Base-by-base conservation (phyloP, 768 basidiomycete species). In the Phaffia australis region DNA sequence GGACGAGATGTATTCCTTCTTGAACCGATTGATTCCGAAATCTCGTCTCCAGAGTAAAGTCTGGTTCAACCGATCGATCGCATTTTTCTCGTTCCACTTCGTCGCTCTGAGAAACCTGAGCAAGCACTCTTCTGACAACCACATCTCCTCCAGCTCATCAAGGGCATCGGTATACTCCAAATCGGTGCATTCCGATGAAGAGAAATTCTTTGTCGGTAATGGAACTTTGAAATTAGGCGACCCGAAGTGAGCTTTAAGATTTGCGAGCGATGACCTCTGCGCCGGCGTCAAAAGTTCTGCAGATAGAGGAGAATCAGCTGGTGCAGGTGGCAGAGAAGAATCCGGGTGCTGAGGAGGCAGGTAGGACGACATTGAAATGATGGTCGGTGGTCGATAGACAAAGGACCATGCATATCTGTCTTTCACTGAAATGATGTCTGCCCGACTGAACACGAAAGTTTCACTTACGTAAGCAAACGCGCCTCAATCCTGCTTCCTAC, bases 51-150 rank as follows among this genome's bases (percentile, higher is more conserved):
- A 66, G 29, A 21, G n/a, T 23, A 66, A 60, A 14, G 65, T 66
- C 21, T 55, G 50, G 8, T 48, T 55, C 23, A 66, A n/a, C n/a
- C 65, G 30, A n/a, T 56, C 50, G 35, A 21, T 50, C 7, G 60
- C 60, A 16, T 60, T 50, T 0, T 21, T n/a, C 42, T 61, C 65
- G 35, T 66, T 55, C 51, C 65, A 60, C 29, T 66, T 66, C 2
- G 65, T 66, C 52, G 65, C 65, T 27, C 65, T 59, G 9, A 66
- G 60, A 48, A 60, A 66, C 50, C 59, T 30, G 11, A 60, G 60
- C 5, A 66, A 32, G 19, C 46, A 48, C 46, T 66, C 65, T 48
- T 66, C 59, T 21, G 42, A 56, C 35, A 66, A 59, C 59, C 60
- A 66, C 15, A 56, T 49, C 65, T 60, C 32, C 23, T 66, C 65